Conservation (phyloP, 306 rosid species). For the Ormosia emarginata region DNA sequence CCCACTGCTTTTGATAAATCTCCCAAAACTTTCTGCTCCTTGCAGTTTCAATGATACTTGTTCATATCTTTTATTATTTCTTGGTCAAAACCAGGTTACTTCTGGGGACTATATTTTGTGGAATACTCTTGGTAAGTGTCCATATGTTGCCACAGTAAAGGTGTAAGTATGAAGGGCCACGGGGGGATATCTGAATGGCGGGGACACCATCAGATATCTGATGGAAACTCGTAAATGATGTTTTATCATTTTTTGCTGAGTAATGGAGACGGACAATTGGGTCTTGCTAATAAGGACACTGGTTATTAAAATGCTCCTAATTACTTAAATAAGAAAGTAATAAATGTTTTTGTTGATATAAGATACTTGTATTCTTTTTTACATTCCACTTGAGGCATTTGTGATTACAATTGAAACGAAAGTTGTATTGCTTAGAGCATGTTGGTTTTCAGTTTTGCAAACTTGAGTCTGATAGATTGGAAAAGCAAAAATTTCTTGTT, state of each 20-base stretch:
- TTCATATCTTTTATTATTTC: constrained; percentile 4
- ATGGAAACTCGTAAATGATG: constrained; percentile 16
- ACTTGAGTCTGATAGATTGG: no score
- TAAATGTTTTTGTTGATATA: not conserved
- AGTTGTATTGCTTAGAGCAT: not conserved
- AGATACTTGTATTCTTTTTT: not conserved
- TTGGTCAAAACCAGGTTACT: constrained; percentile 48
- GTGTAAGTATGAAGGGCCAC: constrained; percentile 28
- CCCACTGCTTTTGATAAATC: not conserved
- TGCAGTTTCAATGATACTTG: not conserved
- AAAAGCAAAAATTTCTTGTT: no score
- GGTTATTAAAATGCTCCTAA: not conserved
- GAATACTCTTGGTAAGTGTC: constrained; percentile 91
- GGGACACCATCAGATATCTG: not conserved
- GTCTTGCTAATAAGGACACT: not conserved
- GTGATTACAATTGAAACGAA: not conserved
- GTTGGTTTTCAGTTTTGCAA: no score
- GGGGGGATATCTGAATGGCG: constrained; percentile 5
- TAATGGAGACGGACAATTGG: constrained; percentile 12
- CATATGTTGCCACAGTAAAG: constrained; percentile 48
- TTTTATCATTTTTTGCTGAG: not conserved
- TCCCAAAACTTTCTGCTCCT: not conserved
- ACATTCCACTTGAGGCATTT: not conserved
- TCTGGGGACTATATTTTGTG: constrained; percentile 89
- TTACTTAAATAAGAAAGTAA: not conserved